Conservation (phyloP, 2,329 filamentous ascomycete genomes). For the Fusarium cyanostomum region DNA sequence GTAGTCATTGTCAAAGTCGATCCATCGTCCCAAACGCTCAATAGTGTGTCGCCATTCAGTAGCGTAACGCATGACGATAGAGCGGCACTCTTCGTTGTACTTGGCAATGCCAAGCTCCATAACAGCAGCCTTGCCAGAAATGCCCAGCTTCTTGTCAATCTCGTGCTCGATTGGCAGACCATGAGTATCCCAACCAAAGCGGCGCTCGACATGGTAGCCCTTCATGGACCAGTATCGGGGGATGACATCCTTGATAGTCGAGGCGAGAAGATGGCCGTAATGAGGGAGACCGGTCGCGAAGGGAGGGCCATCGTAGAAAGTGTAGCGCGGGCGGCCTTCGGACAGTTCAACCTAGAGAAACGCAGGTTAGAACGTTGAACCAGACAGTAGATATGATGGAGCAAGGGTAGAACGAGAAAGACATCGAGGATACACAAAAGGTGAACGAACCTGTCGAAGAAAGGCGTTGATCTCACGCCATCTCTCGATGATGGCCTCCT, state of each 20-base stretch:
- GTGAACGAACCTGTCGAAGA: slow-evolving; percentile 72
- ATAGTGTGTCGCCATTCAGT: slow-evolving; percentile 89
- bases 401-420: not conserved
- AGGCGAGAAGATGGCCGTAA: slow-evolving; percentile 81
- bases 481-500: slow-evolving; percentile 82
- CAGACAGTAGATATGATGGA: not conserved
- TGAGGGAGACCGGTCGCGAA: slow-evolving; percentile 78
- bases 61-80: slow-evolving; percentile 93
- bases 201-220: slow-evolving; percentile 88
- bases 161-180: slow-evolving; percentile 96
- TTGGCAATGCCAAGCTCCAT: slow-evolving; percentile 84
- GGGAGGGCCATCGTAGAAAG: slow-evolving; percentile 91
- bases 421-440: not conserved
- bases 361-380: slow-evolving; percentile 7
- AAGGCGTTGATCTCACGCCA: slow-evolving; percentile 97
- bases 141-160: slow-evolving; percentile 94
- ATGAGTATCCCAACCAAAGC: slow-evolving; percentile 96
- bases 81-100: slow-evolving; percentile 91
- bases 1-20: slow-evolving; percentile 98
- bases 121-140: slow-evolving; percentile 88
- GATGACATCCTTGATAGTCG: slow-evolving; percentile 97
- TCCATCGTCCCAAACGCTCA: slow-evolving; percentile 91
- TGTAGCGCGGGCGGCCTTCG: slow-evolving; percentile 83
- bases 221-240: slow-evolving; percentile 98
- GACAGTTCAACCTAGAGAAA: slow-evolving; percentile 75